Evolutionary conservation across 208 protist species (phyloP).

Genomic region (Herpetomonas samuelpessoai): DNA sequence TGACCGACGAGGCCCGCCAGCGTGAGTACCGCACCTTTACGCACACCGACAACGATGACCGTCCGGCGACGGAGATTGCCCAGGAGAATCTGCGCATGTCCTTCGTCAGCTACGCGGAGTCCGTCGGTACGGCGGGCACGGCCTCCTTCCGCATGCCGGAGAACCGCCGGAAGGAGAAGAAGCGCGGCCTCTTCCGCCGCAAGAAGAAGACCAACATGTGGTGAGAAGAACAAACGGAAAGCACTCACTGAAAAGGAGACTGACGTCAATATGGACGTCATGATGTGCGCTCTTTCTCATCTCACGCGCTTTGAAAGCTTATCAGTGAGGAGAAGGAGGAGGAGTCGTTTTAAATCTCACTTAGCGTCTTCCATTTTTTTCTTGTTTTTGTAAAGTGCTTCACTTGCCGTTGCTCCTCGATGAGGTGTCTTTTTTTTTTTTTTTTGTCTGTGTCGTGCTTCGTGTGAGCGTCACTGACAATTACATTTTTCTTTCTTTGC

Average conservation of each 20-base stretch:
- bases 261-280: too few species aligned
- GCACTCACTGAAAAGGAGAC: too few species aligned
- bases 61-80: conserved; percentile 59
- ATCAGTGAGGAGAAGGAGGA: too few species aligned
- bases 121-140: conserved; percentile 47
- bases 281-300: too few species aligned
- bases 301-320: too few species aligned
- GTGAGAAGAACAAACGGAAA: too few species aligned
- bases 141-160: conserved; percentile 49
- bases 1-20: conserved; percentile 32
- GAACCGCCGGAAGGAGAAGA: background rate
- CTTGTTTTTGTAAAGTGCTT: background rate
- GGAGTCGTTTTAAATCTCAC: conserved; percentile 6
- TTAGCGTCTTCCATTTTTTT: conserved; percentile 1
- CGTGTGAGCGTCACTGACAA: background rate
- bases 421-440: conserved; percentile 2
- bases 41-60: conserved; percentile 35
- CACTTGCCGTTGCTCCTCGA: too few species aligned
- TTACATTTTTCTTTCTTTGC: conserved; percentile 12
- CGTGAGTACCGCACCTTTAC: conserved; percentile 73
- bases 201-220: conserved; percentile 44
- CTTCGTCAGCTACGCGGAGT: conserved; percentile 64
- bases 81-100: conserved; percentile 87
- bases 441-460: conserved; percentile 6
- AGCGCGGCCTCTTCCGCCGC: conserved; percentile 7